These are phyloP conservation scores for Polygonum aviculare DNA, from an alignment of 148 eudicot species.

Conservation along the genomic window DNA sequence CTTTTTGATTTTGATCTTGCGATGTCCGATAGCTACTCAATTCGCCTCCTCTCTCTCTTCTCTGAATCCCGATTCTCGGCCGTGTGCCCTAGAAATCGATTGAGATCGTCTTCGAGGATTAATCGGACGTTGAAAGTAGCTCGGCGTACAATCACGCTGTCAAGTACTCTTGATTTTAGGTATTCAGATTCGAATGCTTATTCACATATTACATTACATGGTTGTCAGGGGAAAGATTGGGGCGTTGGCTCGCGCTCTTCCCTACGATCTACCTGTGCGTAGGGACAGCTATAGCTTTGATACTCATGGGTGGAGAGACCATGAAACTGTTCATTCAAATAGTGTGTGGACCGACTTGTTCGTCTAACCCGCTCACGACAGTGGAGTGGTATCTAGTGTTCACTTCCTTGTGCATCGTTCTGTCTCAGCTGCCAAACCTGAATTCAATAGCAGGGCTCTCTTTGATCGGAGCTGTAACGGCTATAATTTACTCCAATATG, in stretches of 20 bases:
- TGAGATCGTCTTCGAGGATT: too few relatives aligned
- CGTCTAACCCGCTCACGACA: conserved; percentile 91
- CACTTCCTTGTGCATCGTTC: conserved; percentile 82
- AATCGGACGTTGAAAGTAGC: too few relatives aligned
- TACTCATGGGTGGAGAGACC: conserved; percentile 93
- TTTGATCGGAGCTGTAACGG: conserved; percentile 93
- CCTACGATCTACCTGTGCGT: conserved; percentile 93
- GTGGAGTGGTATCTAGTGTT: conserved; percentile 98
- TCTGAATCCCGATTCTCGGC: too few relatives aligned
- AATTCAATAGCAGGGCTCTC: conserved; percentile 98
- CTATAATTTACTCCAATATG: conserved; percentile 89
- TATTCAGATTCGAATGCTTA: neutral
- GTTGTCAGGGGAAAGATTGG: conserved; percentile 68
- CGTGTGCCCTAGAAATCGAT: too few relatives aligned
- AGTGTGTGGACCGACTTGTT: conserved; percentile 83
- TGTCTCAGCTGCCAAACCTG: conserved; percentile 91
- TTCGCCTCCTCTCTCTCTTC: too few relatives aligned
- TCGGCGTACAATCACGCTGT: too few relatives aligned
- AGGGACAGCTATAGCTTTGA: conserved; percentile 90
- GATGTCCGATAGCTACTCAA: too few relatives aligned
- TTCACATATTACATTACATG: neutral
- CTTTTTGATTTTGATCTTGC: too few relatives aligned
- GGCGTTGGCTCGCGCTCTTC: conserved; percentile 92
- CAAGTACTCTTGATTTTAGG: too few relatives aligned
- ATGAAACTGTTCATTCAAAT: conserved; percentile 90